Conservation (phyloP, 768 basidiomycete species). For the Hericium erinaceus region DNA sequence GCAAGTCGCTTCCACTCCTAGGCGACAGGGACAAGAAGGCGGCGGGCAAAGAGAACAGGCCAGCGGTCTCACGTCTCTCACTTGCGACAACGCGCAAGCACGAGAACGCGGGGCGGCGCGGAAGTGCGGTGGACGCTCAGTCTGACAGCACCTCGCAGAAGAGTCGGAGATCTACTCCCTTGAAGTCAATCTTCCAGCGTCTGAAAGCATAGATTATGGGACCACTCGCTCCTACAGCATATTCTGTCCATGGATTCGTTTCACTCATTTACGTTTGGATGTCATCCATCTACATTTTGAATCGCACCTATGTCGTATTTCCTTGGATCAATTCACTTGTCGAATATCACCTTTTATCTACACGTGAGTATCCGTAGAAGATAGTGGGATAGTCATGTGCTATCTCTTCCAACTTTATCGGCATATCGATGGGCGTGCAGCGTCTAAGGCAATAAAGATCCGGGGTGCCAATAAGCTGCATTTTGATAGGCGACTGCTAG, state of each 20-base stretch:
- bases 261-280: not conserved
- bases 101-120: conserved; percentile 12
- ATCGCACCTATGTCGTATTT: not conserved
- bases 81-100: conserved; percentile 2
- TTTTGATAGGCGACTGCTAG: too few relatives aligned
- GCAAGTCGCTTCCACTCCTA: conserved; percentile 8
- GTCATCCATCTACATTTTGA: not conserved
- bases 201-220: not conserved
- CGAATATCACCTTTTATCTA: too few relatives aligned
- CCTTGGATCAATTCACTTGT: too few relatives aligned
- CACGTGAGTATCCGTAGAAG: too few relatives aligned
- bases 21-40: not conserved
- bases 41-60: conserved; percentile 11
- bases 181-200: conserved; percentile 10
- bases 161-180: conserved; percentile 9
- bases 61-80: not conserved
- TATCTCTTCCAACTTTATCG: not conserved
- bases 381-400: too few relatives aligned
- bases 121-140: not conserved
- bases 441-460: not conserved
- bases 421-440: not conserved
- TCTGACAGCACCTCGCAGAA: conserved; percentile 1
- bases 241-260: not conserved
- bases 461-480: not conserved
- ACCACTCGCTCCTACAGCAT: not conserved